Evolutionary conservation across 2,329 filamentous ascomycete genomes (phyloP), one percentile per base, ranked within the genome.

Genomic region (Trichophaea hybrida): DNA sequence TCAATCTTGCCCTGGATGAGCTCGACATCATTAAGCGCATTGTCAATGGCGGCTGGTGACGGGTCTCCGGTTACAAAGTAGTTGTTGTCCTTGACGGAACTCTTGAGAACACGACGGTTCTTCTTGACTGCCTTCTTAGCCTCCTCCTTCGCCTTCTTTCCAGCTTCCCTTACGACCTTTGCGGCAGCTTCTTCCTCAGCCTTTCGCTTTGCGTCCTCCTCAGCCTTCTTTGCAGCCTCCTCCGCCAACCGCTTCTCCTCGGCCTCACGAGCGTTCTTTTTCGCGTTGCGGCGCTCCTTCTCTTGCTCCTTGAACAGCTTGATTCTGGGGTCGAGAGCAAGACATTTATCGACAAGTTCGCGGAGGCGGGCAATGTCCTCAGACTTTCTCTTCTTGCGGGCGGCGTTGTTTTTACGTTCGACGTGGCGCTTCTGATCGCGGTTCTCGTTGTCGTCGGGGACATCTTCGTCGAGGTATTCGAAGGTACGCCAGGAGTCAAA

Each of bases 101-200:
- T 84, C 74, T 94, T 89, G 69, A 98, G 83, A 52, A 97, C 86
- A 78, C 93, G 88, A 82, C 96, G 96, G 82, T 98, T 98, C 86
- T 98, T 98, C 86, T 98, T 98, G 70, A 93, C 86, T 12, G 93
- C 93, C 71, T 89, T 96, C 83, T 98, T 98, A 60, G 93, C 93
- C 1, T 91, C 91, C 75, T 98, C 93, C 79, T 97, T 98, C 62
- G 86, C 85, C 81, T 98, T 98, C 82, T 97, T 98, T 70, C 77
- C 77, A 65, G 85, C 80, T 68, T 91, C 89, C 68, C 86, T 86
- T 60, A 88, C 83, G 4, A 78, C 80, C 80, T 97, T 97, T 66
- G 89, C 88, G 46, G 84, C 79, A 68, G 86, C 87, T 73, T 95
- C 93, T 13, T 88, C 87, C 66, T 94, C 89, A 72, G 86, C 87